These are phyloP conservation scores for Margaritispora aquatica DNA, from an alignment of 495 filamentous ascomycete species.

Conservation along the genomic window DNA sequence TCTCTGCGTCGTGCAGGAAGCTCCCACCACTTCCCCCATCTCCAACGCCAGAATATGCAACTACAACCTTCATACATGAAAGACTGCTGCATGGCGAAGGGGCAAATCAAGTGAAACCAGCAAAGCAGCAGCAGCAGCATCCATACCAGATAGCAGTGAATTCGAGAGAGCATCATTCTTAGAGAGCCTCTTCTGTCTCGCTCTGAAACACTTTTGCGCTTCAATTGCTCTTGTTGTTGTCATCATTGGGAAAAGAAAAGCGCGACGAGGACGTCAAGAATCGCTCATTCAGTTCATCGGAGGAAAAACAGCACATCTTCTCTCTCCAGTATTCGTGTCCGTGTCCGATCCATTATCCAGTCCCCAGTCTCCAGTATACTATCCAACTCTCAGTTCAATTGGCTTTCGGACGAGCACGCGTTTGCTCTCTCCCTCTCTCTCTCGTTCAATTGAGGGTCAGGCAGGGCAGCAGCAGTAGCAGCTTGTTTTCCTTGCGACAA, in stretches of 20 bases:
- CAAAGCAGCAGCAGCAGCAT: background rate
- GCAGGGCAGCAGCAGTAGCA: too few species aligned
- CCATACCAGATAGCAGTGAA: constrained; percentile 10
- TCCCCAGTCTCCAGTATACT: background rate
- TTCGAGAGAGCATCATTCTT: constrained; percentile 16
- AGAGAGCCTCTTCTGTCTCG: background rate
- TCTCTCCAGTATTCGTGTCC: background rate
- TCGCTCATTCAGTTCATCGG: constrained; percentile 20
- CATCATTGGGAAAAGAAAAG: constrained; percentile 8
- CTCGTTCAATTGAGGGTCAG: constrained; percentile 14
- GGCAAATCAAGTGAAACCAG: constrained; percentile 18
- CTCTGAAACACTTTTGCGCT: background rate
- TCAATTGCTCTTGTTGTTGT: constrained; percentile 6
- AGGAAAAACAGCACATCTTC: constrained; percentile 6
- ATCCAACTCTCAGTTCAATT: background rate
- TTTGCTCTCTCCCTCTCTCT: constrained; percentile 7
- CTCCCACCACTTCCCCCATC: too few species aligned
- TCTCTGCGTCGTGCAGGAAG: constrained; percentile 9
- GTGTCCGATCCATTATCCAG: too few species aligned
- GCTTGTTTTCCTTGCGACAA: background rate
- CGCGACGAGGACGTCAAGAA: constrained; percentile 19
- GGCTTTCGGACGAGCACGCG: constrained; percentile 6
- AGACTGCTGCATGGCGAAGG: constrained; percentile 6
- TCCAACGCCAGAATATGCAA: constrained; percentile 22
- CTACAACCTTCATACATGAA: constrained; percentile 19